Percentiles rank a stretch among this genome's conserved stretches.
These are phyloP conservation scores for Populus hybrid DNA, from an alignment of 441 rosid genomes.

Conservation along the genomic window DNA sequence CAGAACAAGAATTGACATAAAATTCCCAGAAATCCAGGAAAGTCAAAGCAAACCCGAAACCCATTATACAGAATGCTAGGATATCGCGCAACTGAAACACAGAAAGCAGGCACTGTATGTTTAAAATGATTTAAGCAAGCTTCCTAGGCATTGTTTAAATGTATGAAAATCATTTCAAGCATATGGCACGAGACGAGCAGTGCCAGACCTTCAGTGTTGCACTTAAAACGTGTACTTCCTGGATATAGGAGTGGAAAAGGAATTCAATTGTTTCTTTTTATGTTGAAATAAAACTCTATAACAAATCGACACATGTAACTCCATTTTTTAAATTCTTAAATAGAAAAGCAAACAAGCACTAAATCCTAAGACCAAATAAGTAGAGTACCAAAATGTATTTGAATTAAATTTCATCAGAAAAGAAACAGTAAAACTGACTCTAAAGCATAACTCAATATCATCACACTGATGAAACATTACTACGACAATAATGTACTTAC, in stretches of 20 bases:
- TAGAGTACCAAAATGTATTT: not conserved
- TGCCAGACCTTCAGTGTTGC: conserved; percentile 7
- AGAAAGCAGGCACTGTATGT: not conserved
- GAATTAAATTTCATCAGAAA: not conserved
- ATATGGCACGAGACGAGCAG: not conserved
- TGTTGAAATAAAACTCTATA: not conserved
- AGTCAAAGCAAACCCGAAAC: conserved; percentile 1
- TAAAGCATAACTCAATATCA: not conserved
- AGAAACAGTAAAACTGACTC: not conserved
- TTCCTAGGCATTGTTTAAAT: not conserved
- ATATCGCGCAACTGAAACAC: not conserved
- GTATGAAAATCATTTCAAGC: not conserved
- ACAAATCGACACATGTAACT: not conserved
- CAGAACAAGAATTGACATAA: not conserved
- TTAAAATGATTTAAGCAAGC: not conserved
- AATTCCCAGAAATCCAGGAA: conserved; percentile 9
- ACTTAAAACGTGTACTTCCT: not conserved
- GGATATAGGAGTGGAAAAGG: not conserved
- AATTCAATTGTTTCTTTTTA: not conserved
- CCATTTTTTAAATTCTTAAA: not conserved
- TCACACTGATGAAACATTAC: conserved; percentile 13
- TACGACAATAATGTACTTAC: conserved; percentile 41
- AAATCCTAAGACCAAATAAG: conserved; percentile 1
- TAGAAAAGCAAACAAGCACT: conserved; percentile 2
- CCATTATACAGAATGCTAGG: not conserved